These are phyloP conservation scores for Diddensiella caesifluorescens DNA, from an alignment of 805 yeast species.

Conservation along the genomic window DNA sequence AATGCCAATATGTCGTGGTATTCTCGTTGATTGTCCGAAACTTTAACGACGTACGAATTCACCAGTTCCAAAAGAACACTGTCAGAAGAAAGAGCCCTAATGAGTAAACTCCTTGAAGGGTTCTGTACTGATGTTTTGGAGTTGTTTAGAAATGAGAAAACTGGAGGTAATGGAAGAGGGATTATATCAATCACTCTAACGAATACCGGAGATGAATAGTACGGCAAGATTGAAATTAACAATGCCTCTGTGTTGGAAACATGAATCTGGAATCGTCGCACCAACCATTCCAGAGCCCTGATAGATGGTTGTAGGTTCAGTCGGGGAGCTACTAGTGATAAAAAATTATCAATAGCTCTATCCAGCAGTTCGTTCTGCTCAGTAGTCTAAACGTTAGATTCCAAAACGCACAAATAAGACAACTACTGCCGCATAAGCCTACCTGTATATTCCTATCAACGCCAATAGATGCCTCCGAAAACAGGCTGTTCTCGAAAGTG, in stretches of 20 bases:
- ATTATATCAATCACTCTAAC: slow-evolving; percentile 68
- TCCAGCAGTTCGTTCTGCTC: slow-evolving; percentile 75
- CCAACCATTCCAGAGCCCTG: slow-evolving; percentile 89
- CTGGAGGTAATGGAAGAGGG: slow-evolving; percentile 62
- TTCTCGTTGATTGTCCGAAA: slow-evolving; percentile 48
- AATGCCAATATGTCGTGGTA: slow-evolving; percentile 72
- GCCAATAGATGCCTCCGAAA: slow-evolving; percentile 72
- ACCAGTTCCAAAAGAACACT: slow-evolving; percentile 62
- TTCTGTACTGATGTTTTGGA: slow-evolving; percentile 57
- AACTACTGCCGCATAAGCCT: slow-evolving; percentile 12
- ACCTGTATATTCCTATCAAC: slow-evolving; percentile 78
- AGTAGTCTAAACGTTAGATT: slow-evolving; percentile 35
- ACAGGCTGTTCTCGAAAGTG: slow-evolving; percentile 64
- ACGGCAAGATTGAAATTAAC: slow-evolving; percentile 72
- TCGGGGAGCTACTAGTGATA: slow-evolving; percentile 69
- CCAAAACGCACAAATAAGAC: not conserved
- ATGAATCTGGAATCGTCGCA: slow-evolving; percentile 82
- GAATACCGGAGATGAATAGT: slow-evolving; percentile 68
- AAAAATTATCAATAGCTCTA: slow-evolving; percentile 66
- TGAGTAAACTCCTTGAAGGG: slow-evolving; percentile 65
- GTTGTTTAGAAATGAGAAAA: slow-evolving; percentile 65
- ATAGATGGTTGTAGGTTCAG: slow-evolving; percentile 70
- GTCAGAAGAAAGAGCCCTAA: slow-evolving; percentile 66
- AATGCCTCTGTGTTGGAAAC: slow-evolving; percentile 70
- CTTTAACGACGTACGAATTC: slow-evolving; percentile 47